phyloP scores from a whole-genome alignment of 768 basidiomycete genomes.

The Phallus indusiatus region DNA sequence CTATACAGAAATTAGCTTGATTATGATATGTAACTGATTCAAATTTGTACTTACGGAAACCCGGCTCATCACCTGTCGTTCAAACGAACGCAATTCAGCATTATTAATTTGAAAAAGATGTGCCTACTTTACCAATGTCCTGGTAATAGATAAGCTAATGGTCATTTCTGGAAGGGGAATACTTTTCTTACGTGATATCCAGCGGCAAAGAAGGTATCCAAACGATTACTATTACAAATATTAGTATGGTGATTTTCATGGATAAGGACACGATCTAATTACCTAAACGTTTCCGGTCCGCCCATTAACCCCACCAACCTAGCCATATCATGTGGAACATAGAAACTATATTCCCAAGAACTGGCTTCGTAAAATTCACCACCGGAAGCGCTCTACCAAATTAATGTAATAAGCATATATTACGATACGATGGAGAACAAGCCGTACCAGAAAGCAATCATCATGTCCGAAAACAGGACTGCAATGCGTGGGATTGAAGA shows the following conservation, averaged over 20 bases:
- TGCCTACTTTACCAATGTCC: neutral
- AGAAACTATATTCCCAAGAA: constrained; percentile 14
- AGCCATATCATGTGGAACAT: constrained; percentile 15
- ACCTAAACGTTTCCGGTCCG: constrained; percentile 9
- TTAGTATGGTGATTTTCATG: neutral
- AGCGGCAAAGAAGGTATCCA: constrained; percentile 12
- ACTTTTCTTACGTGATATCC: constrained; percentile 6
- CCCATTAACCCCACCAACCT: constrained; percentile 10
- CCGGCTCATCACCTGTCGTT: constrained; percentile 7
- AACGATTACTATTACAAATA: neutral
- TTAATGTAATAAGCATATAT: neutral
- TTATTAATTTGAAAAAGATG: neutral
- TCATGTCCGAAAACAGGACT: constrained; percentile 11
- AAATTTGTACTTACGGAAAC: constrained; percentile 7
- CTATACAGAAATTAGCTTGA: neutral
- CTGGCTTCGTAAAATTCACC: constrained; percentile 13
- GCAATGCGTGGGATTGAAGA: constrained; percentile 12
- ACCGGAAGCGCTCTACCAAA: neutral
- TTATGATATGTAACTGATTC: too few relatives aligned
- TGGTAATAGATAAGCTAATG: neutral
- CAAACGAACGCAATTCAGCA: neutral
- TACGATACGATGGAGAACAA: neutral
- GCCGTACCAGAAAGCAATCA: constrained; percentile 11
- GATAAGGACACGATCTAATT: neutral
- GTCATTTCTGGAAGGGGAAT: neutral